These are phyloP conservation scores for Lentinula sp. DNA, from an alignment of 768 basidiomycete genomes.

Conservation along the genomic window DNA sequence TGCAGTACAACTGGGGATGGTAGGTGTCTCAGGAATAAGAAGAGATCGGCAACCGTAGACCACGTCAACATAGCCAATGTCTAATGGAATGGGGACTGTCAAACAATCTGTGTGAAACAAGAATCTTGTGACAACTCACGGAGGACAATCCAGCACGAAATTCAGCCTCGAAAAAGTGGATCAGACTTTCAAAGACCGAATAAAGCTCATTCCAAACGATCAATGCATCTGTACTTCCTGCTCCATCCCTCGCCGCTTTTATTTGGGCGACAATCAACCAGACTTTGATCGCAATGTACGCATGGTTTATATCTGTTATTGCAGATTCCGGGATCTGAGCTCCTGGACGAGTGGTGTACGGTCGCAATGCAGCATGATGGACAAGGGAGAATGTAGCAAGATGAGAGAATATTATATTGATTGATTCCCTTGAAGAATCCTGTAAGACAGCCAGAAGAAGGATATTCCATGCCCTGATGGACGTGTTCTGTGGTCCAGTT, in stretches of 20 bases:
- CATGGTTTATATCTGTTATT: constrained; percentile 59
- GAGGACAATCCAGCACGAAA: constrained; percentile 32
- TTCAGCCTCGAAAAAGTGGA: constrained; percentile 44
- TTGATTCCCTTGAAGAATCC: constrained; percentile 29
- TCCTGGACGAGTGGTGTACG: constrained; percentile 28
- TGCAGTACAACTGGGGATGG: constrained; percentile 50
- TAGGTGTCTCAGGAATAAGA: constrained; percentile 54
- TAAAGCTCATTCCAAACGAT: constrained; percentile 74
- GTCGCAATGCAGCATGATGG: constrained; percentile 41
- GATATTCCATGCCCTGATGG: constrained; percentile 62
- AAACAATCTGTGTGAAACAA: background rate
- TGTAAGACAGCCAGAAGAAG: constrained; percentile 49
- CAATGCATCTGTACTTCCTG: constrained; percentile 26
- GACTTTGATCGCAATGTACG: constrained; percentile 61
- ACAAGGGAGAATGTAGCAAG: constrained; percentile 42
- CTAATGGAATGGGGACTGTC: constrained; percentile 24
- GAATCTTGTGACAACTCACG: constrained; percentile 23
- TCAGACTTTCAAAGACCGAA: constrained; percentile 58
- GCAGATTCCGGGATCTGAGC: constrained; percentile 33
- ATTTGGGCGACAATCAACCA: constrained; percentile 60
- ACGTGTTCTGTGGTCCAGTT: constrained; percentile 24
- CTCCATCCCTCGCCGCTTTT: constrained; percentile 19
- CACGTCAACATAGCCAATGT: constrained; percentile 47
- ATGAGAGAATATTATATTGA: constrained; percentile 38
- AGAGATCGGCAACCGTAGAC: constrained; percentile 59